Evolutionary conservation across 164 flowering plant genomes (phyloP), one percentile per base, ranked within the genome.

Genomic region (Amborella trichopoda): DNA sequence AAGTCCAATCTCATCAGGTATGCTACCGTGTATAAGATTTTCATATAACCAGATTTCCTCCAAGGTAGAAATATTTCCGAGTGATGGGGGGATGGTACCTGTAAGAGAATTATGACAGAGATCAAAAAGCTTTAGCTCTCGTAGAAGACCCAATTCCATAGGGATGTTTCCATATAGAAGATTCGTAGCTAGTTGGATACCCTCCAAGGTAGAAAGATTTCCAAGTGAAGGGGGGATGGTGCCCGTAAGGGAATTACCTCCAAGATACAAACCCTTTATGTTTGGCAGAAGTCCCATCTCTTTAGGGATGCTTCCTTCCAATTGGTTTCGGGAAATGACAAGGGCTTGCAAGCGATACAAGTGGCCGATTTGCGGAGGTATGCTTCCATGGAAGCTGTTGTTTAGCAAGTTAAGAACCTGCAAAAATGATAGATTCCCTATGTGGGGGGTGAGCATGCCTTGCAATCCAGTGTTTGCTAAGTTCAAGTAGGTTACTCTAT

Each of bases 371-470:
- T 23, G 30, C 14, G 19, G 26, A 3, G 66, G 70, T 26, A 61
- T 61, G n/a, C 6, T 3, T n/a, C 69, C 65, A 8, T 17, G 16
- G 0, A 66, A 21, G 10, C 18, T 3, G 28, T 66, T 69, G 34
- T 16, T n/a, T 10, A 16, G n/a, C 2, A 66, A 18, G n/a, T 20
- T 18, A 0, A 67, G 2, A 1, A 2, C 10, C 23, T 34, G 9
- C 3, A 68, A 58, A 42, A 65, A 72, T 11, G 55, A 53, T 13
- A 72, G 70, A 40, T 72, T 72, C 1, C 59, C 67, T 12, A 67
- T 43, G 11, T 40, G 25, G 8, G 75, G 67, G 24, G 65, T 34
- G 1, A 67, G 23, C 13, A 60, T 23, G 3, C 75, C 75, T 6
- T n/a, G 39, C n/a, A 71, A 13, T 1, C 40, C 16, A 5, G 22